Conservation (phyloP, 495 filamentous ascomycete species). For the Podospora sp. region DNA sequence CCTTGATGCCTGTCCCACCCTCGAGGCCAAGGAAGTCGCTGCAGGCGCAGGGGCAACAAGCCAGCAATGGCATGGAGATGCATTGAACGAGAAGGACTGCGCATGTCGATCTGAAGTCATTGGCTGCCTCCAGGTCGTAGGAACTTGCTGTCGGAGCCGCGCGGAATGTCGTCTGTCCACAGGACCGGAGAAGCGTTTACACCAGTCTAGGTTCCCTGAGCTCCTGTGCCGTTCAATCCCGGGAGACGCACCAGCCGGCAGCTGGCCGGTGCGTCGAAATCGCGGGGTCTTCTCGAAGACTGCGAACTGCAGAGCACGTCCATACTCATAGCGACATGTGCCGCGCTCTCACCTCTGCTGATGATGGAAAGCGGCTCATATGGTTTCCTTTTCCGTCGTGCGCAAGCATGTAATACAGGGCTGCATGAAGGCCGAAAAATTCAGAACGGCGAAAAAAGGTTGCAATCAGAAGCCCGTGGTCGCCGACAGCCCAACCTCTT, state of each 20-base stretch:
- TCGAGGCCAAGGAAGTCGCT: constrained; percentile 5
- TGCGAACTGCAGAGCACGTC: neutral
- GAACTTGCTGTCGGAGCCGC: constrained; percentile 12
- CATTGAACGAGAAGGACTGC: constrained; percentile 12
- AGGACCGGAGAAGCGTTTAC: neutral
- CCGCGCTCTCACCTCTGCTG: neutral
- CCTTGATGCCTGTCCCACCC: neutral
- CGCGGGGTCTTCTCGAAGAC: neutral
- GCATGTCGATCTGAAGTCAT: constrained; percentile 4
- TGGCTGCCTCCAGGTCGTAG: constrained; percentile 10
- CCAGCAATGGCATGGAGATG: constrained; percentile 16
- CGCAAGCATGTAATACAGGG: neutral
- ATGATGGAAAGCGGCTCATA: neutral
- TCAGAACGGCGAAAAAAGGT: neutral
- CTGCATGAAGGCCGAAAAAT: neutral
- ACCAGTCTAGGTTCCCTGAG: neutral
- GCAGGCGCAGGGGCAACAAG: constrained; percentile 6
- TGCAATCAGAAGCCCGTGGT: too few species aligned
- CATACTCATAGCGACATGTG: neutral
- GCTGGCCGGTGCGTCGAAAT: neutral
- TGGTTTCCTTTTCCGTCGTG: neutral
- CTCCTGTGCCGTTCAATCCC: neutral
- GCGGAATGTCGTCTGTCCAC: constrained; percentile 11
- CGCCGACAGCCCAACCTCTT: too few species aligned
- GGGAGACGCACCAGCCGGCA: neutral